Conservation (phyloP, 371 early-diverging fungal genomes). For the Cokeromyces recurvatus region DNA sequence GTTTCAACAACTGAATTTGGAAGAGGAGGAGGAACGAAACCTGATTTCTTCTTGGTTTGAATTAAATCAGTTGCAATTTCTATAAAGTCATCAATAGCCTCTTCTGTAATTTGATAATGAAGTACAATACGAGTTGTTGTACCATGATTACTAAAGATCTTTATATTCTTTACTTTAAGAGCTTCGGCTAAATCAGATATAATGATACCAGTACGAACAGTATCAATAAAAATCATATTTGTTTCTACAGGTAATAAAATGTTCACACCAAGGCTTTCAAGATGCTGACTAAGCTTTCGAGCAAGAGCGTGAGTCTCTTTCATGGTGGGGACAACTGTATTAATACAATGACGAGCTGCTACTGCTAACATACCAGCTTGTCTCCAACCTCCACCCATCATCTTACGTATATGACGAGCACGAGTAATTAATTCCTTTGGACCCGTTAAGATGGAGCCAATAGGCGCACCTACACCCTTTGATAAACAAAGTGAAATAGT, state of each 20-base stretch:
- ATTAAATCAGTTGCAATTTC: slow-evolving; percentile 16
- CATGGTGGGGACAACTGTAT: slow-evolving; percentile 61
- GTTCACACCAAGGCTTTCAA: slow-evolving; percentile 54
- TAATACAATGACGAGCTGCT: slow-evolving; percentile 67
- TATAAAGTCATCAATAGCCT: slow-evolving; percentile 54
- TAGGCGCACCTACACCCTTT: slow-evolving; percentile 87
- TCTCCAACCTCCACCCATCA: slow-evolving; percentile 93
- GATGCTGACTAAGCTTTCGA: slow-evolving; percentile 48
- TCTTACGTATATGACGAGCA: slow-evolving; percentile 81
- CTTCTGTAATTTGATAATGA: slow-evolving; percentile 67
- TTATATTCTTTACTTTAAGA: slow-evolving; percentile 47
- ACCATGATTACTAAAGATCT: slow-evolving; percentile 44
- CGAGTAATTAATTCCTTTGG: slow-evolving; percentile 54
- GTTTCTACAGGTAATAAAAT: slow-evolving; percentile 72
- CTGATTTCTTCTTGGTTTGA: slow-evolving; percentile 15
- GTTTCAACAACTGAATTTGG: slow-evolving; percentile 2
- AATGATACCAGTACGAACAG: slow-evolving; percentile 36
- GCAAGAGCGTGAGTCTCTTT: slow-evolving; percentile 66
- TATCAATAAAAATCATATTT: slow-evolving; percentile 83
- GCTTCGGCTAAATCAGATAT: slow-evolving; percentile 46
- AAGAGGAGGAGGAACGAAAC: slow-evolving; percentile 10
- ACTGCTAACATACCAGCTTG: slow-evolving; percentile 81
- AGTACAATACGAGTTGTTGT: slow-evolving; percentile 62
- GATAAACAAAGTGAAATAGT: slow-evolving; percentile 85
- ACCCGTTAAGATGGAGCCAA: slow-evolving; percentile 82